Base-by-base conservation (phyloP, 2,329 filamentous ascomycete species). In the Macrophomina tecta region DNA sequence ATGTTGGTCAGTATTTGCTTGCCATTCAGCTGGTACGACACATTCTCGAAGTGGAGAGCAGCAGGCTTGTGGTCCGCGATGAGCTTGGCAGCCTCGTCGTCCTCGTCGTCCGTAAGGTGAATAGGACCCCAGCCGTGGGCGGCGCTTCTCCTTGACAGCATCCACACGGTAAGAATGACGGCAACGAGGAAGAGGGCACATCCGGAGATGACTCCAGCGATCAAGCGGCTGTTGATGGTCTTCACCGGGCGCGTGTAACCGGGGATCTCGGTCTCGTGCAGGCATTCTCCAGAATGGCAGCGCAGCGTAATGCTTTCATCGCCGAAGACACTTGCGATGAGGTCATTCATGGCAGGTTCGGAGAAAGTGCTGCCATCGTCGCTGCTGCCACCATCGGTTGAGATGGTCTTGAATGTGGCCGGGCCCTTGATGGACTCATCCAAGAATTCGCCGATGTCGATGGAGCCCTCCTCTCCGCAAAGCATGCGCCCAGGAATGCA, bases 171-270 rank as follows among this genome's bases (percentile, higher is more conserved):
- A 16, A 98, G 81, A 56, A 97, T 92, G 61, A 94, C 87, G 1
- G 89, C 91, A n/a, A 97, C 93, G 12, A 99, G 84, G 74, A 97
- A 97, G 0, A 99, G 84, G 0, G 91, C 91, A 73, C 89, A 91
- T 6, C 88, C 90, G 30, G 93, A 94, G 73, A 99, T 98, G 55
- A 97, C 91, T 14, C 92, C 91, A 11, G 96, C 94, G 72, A 99
- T 99, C 58, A 99, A 85, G 3, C 94, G 95, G 0, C 94, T 98
- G 78, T 99, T 99, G 81, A 99, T 98, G 76, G 90, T 90, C 82
- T 97, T 97, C 68, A 97, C 86, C 0, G 94, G 93, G 23, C 91
- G 87, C 71, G 91, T 85, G 75, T 97, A 99, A 18, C 96, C 95
- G 16, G 95, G 95, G 6, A 98, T 90, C 73, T 98, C 91, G 5